These are phyloP conservation scores for Mycena rebaudengoi DNA, from an alignment of 768 basidiomycete genomes.

Conservation along the genomic window DNA sequence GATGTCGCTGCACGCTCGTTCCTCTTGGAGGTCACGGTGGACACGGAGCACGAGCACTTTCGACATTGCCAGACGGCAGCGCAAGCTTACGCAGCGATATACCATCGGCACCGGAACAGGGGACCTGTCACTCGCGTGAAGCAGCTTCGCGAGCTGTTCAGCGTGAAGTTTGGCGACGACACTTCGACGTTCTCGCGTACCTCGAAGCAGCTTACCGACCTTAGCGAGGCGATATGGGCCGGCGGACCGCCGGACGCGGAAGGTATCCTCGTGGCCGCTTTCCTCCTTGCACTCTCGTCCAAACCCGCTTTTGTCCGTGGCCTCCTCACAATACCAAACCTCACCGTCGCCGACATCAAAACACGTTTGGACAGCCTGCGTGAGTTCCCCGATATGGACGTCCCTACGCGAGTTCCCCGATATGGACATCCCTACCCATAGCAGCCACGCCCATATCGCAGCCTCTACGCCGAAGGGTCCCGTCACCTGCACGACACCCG, in stretches of 20 bases:
- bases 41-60: not conserved
- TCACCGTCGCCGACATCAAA: not conserved
- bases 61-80: not conserved
- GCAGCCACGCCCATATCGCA: not conserved
- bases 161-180: not conserved
- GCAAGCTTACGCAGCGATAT: not conserved
- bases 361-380: not conserved
- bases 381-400: not conserved
- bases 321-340: not conserved
- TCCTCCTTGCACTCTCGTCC: not conserved
- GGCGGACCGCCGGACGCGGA: not conserved
- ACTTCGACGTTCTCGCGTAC: not conserved
- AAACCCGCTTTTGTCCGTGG: not conserved
- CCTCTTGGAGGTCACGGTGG: not conserved
- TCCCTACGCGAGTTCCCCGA: not conserved
- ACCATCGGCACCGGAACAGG: not conserved
- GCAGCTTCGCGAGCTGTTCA: not conserved
- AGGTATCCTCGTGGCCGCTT: not conserved
- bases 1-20: not conserved
- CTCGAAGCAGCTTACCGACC: not conserved
- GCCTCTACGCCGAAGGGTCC: not conserved
- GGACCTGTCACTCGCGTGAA: not conserved
- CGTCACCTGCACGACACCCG: not conserved
- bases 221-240: not conserved
- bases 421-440: too few species aligned